phyloP scores from a whole-genome alignment of 352 stramenopile species.

The Thalassiosira mediterranea region DNA sequence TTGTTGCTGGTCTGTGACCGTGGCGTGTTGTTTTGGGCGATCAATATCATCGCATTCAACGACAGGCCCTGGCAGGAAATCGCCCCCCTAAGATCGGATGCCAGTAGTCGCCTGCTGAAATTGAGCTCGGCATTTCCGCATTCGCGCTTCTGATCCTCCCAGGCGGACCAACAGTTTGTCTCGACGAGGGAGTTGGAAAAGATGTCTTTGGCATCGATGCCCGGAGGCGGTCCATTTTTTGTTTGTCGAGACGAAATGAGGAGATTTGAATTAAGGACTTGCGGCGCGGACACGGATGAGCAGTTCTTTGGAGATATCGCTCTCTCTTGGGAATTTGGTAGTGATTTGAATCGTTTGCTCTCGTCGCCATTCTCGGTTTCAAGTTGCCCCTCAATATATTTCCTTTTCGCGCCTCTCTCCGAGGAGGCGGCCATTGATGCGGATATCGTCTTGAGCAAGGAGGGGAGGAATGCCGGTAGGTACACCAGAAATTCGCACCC shows the following conservation, averaged over 20 bases:
- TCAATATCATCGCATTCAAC: slow-evolving; percentile 15
- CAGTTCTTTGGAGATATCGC: neutral
- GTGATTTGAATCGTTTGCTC: no score
- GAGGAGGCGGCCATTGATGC: no score
- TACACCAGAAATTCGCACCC: slow-evolving; percentile 68
- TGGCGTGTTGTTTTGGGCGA: slow-evolving; percentile 8
- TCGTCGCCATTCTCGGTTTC: no score
- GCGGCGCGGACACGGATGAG: no score
- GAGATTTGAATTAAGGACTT: no score
- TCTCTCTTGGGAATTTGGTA: slow-evolving; percentile 12
- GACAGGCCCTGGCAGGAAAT: slow-evolving; percentile 21
- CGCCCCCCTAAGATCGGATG: slow-evolving; percentile 26
- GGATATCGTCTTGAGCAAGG: slow-evolving; percentile 32
- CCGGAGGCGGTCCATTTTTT: no score
- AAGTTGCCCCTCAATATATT: slow-evolving; percentile 8
- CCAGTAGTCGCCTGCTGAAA: slow-evolving; percentile 32
- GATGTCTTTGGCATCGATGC: no score
- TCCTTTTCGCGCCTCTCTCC: slow-evolving; percentile 32
- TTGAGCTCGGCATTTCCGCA: slow-evolving; percentile 19
- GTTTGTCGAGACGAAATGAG: no score
- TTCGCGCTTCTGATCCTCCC: neutral
- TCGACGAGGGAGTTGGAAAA: no score
- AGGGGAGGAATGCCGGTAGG: slow-evolving; percentile 62
- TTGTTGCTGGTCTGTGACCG: no score
- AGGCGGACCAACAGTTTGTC: slow-evolving; percentile 29